Base-by-base conservation (phyloP, 192 early-diverging fungal species). In the Podochytrium sp. region DNA sequence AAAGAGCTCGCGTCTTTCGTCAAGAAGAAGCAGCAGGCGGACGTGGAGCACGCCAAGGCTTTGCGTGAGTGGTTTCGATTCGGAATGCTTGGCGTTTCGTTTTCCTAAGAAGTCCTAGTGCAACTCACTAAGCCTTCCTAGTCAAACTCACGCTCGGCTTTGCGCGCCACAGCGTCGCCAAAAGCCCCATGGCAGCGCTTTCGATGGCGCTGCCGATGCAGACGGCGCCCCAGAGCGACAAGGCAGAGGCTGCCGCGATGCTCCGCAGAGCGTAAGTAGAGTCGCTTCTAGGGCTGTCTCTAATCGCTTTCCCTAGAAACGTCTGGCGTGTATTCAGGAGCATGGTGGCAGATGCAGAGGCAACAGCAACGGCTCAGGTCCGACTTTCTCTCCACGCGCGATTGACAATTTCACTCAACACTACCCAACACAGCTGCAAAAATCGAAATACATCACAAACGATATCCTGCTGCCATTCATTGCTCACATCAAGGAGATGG, bases 31-130 rank as follows among this genome's bases (percentile, higher is more conserved):
- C 65, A 73, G n/a, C n/a, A 32, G 12, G 67, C 76, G 4, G 82
- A 83, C 41, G 66, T 61, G 37, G 82, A 83, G 18, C 77, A 83
- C 63, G 82, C 82, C 4, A 80, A 79, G 56, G 57, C 73, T 14
- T 41, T 83, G 42, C 63, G 82, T 83, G 62, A 69, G 82, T 58
- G n/a, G 12, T 27, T n/a, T 47, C 33, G 16, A 16, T 39, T 71
- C 60, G 23, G 6, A 32, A 14, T 43, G 34, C 37, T 30, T 42
- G 55, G 27, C 14, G 0, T 34, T 43, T 51, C 7, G n/a, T 33
- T 33, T n/a, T n/a, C n/a, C n/a, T n/a, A n/a, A n/a, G n/a, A n/a
- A n/a, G n/a, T n/a, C n/a, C n/a, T n/a, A n/a, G n/a, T n/a, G n/a
- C n/a, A n/a, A n/a, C n/a, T n/a, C n/a, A n/a, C n/a, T n/a, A n/a